phyloP scores from a whole-genome alignment of 1,139 yeast genomes.

The Tardiomyces blankii region DNA sequence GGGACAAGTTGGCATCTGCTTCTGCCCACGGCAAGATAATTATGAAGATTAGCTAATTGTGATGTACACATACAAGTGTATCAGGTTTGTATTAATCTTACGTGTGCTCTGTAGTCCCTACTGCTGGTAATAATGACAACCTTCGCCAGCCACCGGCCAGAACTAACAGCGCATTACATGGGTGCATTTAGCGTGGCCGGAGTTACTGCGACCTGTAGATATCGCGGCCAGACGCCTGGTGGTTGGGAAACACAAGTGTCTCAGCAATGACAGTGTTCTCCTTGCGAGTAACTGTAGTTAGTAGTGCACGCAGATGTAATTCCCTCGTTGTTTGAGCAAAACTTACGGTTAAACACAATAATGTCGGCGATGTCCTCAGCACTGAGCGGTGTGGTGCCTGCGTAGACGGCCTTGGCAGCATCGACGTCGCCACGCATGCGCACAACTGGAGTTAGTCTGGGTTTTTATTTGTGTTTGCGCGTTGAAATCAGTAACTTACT shows the following conservation, averaged over 20 bases:
- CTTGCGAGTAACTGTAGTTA: constrained; percentile 38
- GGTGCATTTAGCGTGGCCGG: no score
- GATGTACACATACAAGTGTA: no score
- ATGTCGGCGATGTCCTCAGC: constrained; percentile 79
- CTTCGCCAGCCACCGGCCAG: no score
- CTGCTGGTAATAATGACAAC: no score
- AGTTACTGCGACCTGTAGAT: constrained; percentile 22
- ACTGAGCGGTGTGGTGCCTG: constrained; percentile 58
- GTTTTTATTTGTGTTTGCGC: background rate
- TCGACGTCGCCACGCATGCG: constrained; percentile 62
- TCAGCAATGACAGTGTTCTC: constrained; percentile 73
- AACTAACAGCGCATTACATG: no score
- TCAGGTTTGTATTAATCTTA: no score
- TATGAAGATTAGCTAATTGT: constrained; percentile 2
- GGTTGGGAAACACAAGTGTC: constrained; percentile 60
- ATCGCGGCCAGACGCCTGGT: constrained; percentile 69
- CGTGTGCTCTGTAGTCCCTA: no score
- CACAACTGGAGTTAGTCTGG: constrained; percentile 29
- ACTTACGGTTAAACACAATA: constrained; percentile 44
- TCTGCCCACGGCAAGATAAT: constrained; percentile 54
- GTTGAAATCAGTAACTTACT: constrained; percentile 5
- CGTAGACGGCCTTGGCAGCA: constrained; percentile 63
- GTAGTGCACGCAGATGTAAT: constrained; percentile 9
- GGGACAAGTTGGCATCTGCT: constrained; percentile 35
- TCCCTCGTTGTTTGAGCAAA: constrained; percentile 26